A percentile compares a stretch with the other conserved stretches of the same genome.
phyloP scores from a whole-genome alignment of 2,329 filamentous ascomycete species.

The Cryphonectria japonica region DNA sequence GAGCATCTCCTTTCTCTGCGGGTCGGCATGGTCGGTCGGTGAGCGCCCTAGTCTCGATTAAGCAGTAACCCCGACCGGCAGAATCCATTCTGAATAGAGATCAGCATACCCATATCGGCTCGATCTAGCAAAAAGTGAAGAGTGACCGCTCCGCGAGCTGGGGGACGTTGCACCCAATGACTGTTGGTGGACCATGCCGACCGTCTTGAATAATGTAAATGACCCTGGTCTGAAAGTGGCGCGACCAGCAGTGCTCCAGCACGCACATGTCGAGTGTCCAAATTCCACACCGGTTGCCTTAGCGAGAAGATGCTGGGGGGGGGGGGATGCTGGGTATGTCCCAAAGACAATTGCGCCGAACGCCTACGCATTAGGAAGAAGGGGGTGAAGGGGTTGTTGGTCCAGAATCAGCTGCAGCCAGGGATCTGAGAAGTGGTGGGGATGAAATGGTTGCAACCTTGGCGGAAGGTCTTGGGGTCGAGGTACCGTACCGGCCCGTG shows the following conservation, averaged over 20 bases:
- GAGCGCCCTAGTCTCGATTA: constrained; percentile 40
- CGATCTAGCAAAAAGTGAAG: constrained; percentile 42
- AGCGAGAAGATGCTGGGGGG: constrained; percentile 3
- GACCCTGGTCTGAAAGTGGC: constrained; percentile 18
- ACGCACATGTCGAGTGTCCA: background rate
- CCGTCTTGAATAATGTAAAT: constrained; percentile 12
- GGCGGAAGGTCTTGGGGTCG: background rate
- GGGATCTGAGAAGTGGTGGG: constrained; percentile 23
- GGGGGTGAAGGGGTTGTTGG: background rate
- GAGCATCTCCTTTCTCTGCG: constrained; percentile 27
- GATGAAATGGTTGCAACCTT: constrained; percentile 19
- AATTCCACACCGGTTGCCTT: background rate
- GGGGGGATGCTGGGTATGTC: background rate
- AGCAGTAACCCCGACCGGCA: constrained; percentile 43
- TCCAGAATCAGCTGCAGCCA: constrained; percentile 25
- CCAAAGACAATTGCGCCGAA: constrained; percentile 16
- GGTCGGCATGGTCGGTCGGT: constrained; percentile 26
- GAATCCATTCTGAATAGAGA: constrained; percentile 41
- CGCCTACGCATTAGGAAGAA: constrained; percentile 14
- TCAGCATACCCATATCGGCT: constrained; percentile 40
- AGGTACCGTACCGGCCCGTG: constrained; percentile 15
- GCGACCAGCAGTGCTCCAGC: constrained; percentile 4
- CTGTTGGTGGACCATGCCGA: constrained; percentile 20
- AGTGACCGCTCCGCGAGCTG: constrained; percentile 30
- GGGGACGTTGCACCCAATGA: constrained; percentile 25